These are phyloP conservation scores for Plasmodium malariae DNA, from an alignment of 169 alveolate species.

Conservation along the genomic window DNA sequence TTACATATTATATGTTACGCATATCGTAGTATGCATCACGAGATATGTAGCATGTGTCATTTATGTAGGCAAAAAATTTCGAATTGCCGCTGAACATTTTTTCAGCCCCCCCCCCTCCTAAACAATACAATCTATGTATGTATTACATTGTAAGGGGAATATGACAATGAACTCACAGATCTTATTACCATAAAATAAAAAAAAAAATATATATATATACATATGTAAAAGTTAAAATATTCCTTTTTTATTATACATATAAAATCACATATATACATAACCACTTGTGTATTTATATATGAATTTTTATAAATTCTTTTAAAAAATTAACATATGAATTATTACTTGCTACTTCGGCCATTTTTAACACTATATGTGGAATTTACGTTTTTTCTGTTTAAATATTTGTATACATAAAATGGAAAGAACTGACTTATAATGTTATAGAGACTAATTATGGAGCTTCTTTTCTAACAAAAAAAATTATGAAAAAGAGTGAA, in stretches of 20 bases:
- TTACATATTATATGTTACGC: neutral
- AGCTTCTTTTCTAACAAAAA: neutral
- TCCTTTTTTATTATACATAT: neutral
- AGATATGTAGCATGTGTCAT: too few species aligned
- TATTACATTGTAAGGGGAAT: too few species aligned
- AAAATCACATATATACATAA: neutral
- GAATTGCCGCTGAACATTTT: too few species aligned
- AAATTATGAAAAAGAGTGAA: constrained; percentile 7
- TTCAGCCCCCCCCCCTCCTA: too few species aligned
- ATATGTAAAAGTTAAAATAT: neutral
- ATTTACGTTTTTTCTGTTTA: constrained; percentile 8
- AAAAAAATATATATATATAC: neutral
- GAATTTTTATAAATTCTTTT: constrained; percentile 5
- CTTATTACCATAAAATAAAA: neutral
- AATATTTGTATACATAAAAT: neutral
- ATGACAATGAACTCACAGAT: too few species aligned
- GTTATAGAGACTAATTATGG: constrained; percentile 6
- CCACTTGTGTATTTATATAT: neutral
- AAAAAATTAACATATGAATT: neutral
- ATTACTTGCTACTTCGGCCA: constrained; percentile 78
- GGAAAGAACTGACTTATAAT: neutral
- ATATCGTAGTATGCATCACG: neutral
- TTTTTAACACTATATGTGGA: constrained; percentile 12
- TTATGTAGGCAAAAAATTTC: too few species aligned
- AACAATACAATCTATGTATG: too few species aligned